Base-by-base conservation (phyloP, 305 asterid species). In the Euphrasia arctica region DNA sequence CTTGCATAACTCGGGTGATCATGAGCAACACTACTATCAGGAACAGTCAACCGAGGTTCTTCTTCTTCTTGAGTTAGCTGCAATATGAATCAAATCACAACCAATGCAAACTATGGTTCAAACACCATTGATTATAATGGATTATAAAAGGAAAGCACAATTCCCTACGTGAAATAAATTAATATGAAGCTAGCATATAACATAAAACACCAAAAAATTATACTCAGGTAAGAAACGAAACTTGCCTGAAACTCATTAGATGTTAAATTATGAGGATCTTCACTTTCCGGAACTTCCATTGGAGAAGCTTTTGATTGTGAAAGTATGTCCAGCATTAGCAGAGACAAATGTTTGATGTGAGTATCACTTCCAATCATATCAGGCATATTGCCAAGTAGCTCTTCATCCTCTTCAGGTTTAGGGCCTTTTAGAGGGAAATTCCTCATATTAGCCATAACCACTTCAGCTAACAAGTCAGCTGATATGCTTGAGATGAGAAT, bases 401-500 rank as follows among this genome's bases (percentile, higher is more conserved):
- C 95, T 70, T 77, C 88, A 71, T 81, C 85, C 42, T 65, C 91
- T 71, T 82, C 90, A 58, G 80, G 36, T 76, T 74, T 70, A 63
- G 86, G 84, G 72, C 58, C 71, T 76, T 70, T 71, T 18, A 78
- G 81, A 74, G 97, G 88, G 75, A 94, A 82, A 79, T 94, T 88
- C 62, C 79, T 73, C 85, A 94, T 77, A 67, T 85, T 94, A 66
- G 95, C 82, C 87, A 94, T 85, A 55, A 94, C 99, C 57, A 94
- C 97, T 66, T 94, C 97, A 65, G 99, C 95, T 75, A 94, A 83
- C 75, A 94, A 81, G 72, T 94, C 97, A 61, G 95, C 91, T 72
- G 99, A 94, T 78, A 94, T 88, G 82, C 95, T 94, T 51, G 97
- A 77, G 69, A 90, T 90, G 78, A 94, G 89, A 80, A 94, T 90